Percentiles rank a stretch among this genome's conserved stretches.
Evolutionary conservation across 768 basidiomycete genomes (phyloP).

Genomic region (Amanita rimosa): DNA sequence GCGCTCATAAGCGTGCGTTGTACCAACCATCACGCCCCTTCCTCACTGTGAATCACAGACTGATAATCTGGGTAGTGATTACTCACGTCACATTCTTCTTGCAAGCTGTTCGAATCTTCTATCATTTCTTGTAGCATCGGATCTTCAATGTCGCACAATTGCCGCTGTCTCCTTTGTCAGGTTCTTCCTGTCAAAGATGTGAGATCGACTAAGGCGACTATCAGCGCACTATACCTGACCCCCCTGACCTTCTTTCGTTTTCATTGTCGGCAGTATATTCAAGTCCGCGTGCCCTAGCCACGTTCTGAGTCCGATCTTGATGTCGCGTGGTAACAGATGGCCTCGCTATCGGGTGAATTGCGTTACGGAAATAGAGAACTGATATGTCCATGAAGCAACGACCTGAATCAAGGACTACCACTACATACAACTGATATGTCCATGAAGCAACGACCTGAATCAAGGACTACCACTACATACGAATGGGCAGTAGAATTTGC

Average conservation of each 20-base stretch:
- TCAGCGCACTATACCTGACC: slow-evolving; percentile 4
- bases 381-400: not conserved
- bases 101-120: slow-evolving; percentile 54
- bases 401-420: not conserved
- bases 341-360: slow-evolving; percentile 68
- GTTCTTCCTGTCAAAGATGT: slow-evolving; percentile 82
- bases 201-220: slow-evolving; percentile 39
- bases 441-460: not conserved
- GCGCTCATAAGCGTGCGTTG: slow-evolving; percentile 61
- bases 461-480: slow-evolving; percentile 32
- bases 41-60: slow-evolving; percentile 1
- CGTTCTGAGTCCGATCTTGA: slow-evolving; percentile 40
- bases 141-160: slow-evolving; percentile 81
- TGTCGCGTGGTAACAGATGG: slow-evolving; percentile 66
- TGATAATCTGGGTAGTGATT: not conserved
- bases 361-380: slow-evolving; percentile 85
- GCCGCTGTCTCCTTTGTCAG: slow-evolving; percentile 81
- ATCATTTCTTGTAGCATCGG: slow-evolving; percentile 78
- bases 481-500: slow-evolving; percentile 60
- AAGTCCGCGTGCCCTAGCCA: slow-evolving; percentile 24
- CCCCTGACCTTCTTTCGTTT: slow-evolving; percentile 32
- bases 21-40: slow-evolving; percentile 91
- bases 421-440: slow-evolving; percentile 57
- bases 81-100: slow-evolving; percentile 68
- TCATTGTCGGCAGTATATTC: slow-evolving; percentile 28